Base-by-base conservation (phyloP, 2,329 filamentous ascomycete species). In the Colletotrichum sp. region DNA sequence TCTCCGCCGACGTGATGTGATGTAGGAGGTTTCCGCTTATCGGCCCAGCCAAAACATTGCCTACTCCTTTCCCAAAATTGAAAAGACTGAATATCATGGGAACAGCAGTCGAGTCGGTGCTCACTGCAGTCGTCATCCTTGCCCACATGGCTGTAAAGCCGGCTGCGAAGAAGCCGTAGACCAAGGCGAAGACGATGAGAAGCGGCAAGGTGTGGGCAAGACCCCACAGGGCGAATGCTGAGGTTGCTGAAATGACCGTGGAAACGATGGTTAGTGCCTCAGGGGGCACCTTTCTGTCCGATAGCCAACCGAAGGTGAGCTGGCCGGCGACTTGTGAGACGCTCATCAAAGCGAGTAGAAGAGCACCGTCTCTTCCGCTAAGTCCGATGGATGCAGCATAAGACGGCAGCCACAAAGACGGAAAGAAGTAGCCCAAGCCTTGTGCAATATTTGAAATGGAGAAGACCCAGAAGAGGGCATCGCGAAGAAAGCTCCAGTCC, bases 81-180 rank as follows among this genome's bases (percentile, higher is more conserved):
- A 82, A 82, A 28, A 82, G 64, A 32, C 79, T 79, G 15, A 78
- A 81, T 2, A 71, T 71, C 69, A 71, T 71, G 28, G 69, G 60
- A 1, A 81, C 78, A 2, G 77, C 77, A 8, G 77, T 77, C 2
- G 81, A 81, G 64, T 82, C 81, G 6, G 80, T 79, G 0, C 80
- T 79, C 8, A 82, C 76, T 6, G 78, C 72, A 1, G 79, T 75
- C 5, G 81, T 80, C 66, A 82, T 81, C 55, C 80, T 80, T 13
- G 79, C 74, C 80, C 79, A 81, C 12, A 81, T 74, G 8, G 80
- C 76, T 1, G 77, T 78, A 57, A 78, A 83, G 0, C 78, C 79
- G 5, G 90, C 88, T 0, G 90, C 90, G 70, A 92, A 92, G 81
- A 91, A 88, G 1, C 91, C 91, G 78, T 90, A 92, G 0, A 87